Conservation (phyloP, 2,329 filamentous ascomycete genomes). For the Cladophialophora chaetospira region DNA sequence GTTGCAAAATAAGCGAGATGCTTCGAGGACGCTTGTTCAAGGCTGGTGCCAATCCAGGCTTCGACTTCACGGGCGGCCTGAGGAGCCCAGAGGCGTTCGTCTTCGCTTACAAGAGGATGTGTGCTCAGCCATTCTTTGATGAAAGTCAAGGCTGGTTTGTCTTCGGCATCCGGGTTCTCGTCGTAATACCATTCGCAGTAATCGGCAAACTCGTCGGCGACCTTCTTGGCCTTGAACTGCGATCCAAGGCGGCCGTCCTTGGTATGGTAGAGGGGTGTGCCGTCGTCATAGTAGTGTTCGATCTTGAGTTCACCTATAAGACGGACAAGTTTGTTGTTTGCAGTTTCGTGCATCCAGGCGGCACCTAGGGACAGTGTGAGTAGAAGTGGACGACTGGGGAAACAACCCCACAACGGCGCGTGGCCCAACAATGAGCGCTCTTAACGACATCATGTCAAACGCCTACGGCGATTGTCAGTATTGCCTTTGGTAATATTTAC, state of each 20-base stretch:
- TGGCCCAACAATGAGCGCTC: conserved; percentile 31
- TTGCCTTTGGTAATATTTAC: conserved; percentile 38
- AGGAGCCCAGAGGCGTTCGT: conserved; percentile 48
- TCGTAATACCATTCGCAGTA: conserved; percentile 47
- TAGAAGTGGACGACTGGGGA: conserved; percentile 20
- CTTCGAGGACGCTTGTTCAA: conserved; percentile 46
- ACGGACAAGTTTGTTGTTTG: conserved; percentile 47
- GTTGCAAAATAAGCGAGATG: conserved; percentile 48
- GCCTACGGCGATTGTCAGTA: conserved; percentile 38
- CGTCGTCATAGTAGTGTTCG: conserved; percentile 51
- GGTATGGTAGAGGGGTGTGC: conserved; percentile 46
- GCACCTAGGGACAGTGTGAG: conserved; percentile 39
- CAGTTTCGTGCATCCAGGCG: conserved; percentile 51
- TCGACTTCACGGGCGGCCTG: conserved; percentile 49
- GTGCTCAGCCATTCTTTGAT: conserved; percentile 44
- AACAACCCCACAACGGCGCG: conserved; percentile 31
- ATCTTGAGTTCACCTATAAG: conserved; percentile 46
- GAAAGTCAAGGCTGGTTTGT: conserved; percentile 45
- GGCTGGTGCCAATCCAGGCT: conserved; percentile 47
- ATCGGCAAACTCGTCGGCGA: conserved; percentile 49
- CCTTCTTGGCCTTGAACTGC: conserved; percentile 52
- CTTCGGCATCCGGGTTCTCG: conserved; percentile 44
- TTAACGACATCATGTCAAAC: conserved; percentile 32
- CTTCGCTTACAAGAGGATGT: conserved; percentile 46
- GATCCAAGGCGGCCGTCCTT: conserved; percentile 46